These are phyloP conservation scores for Takakia lepidozioides DNA, from an alignment of 225 moss, liverwort and hornwort species.

Conservation along the genomic window DNA sequence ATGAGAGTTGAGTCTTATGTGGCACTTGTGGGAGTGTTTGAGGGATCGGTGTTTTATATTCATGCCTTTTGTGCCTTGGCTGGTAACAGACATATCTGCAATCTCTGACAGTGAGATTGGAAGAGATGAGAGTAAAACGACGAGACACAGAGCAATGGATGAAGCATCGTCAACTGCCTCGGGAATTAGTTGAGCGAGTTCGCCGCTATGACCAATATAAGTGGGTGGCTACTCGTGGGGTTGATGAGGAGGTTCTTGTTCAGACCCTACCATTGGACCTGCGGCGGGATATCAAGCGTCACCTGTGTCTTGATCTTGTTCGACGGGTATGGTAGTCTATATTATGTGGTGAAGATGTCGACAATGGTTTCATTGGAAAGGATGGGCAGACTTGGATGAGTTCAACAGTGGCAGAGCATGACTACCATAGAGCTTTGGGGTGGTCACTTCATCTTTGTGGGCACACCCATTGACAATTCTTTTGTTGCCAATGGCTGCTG, in stretches of 20 bases:
- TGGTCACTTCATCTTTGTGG: no score
- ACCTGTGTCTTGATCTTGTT: constrained; percentile 54
- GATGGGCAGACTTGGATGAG: no score
- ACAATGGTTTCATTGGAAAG: no score
- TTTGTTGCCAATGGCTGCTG: not conserved
- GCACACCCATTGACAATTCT: not conserved
- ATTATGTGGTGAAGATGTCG: no score
- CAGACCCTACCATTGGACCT: constrained; percentile 55
- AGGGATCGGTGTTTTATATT: not conserved
- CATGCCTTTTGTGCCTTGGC: no score
- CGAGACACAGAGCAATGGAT: constrained; percentile 67
- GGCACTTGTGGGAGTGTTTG: no score
- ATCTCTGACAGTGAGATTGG: constrained; percentile 45
- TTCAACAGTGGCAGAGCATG: no score
- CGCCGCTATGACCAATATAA: constrained; percentile 56
- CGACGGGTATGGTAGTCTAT: constrained; percentile 22
- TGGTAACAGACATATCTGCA: constrained; percentile 55
- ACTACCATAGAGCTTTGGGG: no score
- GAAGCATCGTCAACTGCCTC: constrained; percentile 46
- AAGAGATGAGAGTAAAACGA: constrained; percentile 69
- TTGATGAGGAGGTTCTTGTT: constrained; percentile 54
- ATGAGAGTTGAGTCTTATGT: no score
- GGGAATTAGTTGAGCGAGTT: constrained; percentile 28
- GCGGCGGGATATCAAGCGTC: constrained; percentile 52
- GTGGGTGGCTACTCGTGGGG: constrained; percentile 56